These are phyloP conservation scores for Fusarium dlaminii DNA, from an alignment of 2,329 filamentous ascomycete species.

Conservation along the genomic window DNA sequence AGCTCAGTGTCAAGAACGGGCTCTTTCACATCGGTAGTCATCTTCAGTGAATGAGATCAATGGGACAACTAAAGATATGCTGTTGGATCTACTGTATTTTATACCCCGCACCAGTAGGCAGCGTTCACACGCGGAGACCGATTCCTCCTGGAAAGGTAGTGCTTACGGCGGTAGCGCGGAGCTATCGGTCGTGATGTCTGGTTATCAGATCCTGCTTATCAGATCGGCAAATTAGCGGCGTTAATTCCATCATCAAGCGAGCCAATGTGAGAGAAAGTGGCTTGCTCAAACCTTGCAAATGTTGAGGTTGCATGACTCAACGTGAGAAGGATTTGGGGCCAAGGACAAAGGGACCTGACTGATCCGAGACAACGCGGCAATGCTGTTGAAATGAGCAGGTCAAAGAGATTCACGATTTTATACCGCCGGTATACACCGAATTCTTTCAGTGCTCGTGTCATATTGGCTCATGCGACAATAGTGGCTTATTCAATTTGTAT, in stretches of 20 bases:
- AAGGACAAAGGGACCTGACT: not conserved
- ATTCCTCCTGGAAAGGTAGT: not conserved
- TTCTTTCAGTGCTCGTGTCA: fast-evolving
- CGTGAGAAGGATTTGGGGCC: not conserved
- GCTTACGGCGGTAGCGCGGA: slow-evolving; percentile 11
- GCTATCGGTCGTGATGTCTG: slow-evolving; percentile 14
- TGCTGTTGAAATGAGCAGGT: not conserved
- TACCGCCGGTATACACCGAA: fast-evolving
- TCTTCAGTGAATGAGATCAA: too few relatives aligned
- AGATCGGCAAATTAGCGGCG: slow-evolving; percentile 10
- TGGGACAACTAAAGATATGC: too few relatives aligned
- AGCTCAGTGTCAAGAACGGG: not conserved
- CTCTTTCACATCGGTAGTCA: slow-evolving; percentile 1
- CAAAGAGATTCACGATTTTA: not conserved
- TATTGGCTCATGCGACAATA: not conserved
- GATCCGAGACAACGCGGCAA: not conserved
- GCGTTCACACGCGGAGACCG: not conserved
- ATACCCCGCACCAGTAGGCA: not conserved
- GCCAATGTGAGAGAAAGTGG: not conserved
- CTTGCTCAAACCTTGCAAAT: not conserved
- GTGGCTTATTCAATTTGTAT: not conserved
- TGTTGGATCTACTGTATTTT: too few relatives aligned
- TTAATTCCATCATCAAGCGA: not conserved
- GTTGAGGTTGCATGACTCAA: not conserved
- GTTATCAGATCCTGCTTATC: slow-evolving; percentile 19